Evolutionary conservation across 1,284 basidiomycete genomes (phyloP), one percentile per base, ranked within the genome.

Genomic region (Erythrobasidium hasegawianum): DNA sequence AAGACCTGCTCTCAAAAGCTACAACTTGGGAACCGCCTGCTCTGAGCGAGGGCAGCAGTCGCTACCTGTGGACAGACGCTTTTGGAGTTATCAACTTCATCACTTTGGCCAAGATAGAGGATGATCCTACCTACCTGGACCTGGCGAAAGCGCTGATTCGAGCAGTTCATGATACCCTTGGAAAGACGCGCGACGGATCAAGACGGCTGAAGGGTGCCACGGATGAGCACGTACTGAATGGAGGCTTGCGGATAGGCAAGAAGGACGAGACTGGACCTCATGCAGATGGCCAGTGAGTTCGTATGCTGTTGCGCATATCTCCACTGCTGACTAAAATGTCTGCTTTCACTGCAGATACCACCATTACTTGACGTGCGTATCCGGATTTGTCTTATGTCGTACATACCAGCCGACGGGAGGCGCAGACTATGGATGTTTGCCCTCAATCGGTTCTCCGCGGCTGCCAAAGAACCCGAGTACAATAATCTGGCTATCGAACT

Each of bases 401-500:
- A n/a, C n/a, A 16, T 41, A 39, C 14, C 27, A 16, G 10, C 4
- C 26, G 22, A 39, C 20, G 18, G 0, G 22, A 1, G 75, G 61
- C 72, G 72, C 57, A 73, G 74, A 7, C 45, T 76, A 24, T 76
- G 75, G 75, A 76, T 77, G 75, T 76, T 76, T 68, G 76, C 76
- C 22, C 70, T 75, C 39, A 74, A 75, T 64, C 70, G 76, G 26
- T 70, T 75, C 64, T 65, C 70, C 52, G 61, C 68, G 45, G 71
- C 68, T 18, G 57, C 73, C 3, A 68, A 70, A 16, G 72, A 74
- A 52, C 66, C 54, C 39, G 60, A 56, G 20, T 75, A 75, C 67
- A 74, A 74, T 64, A 72, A 74, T 39, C 68, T 72, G 38, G 74
- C 75, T 10, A 59, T 75, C 60, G 70, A 72, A 67, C 72, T 75